phyloP scores from a whole-genome alignment of 768 basidiomycete genomes.

The Rhizopogon vesiculosus region DNA sequence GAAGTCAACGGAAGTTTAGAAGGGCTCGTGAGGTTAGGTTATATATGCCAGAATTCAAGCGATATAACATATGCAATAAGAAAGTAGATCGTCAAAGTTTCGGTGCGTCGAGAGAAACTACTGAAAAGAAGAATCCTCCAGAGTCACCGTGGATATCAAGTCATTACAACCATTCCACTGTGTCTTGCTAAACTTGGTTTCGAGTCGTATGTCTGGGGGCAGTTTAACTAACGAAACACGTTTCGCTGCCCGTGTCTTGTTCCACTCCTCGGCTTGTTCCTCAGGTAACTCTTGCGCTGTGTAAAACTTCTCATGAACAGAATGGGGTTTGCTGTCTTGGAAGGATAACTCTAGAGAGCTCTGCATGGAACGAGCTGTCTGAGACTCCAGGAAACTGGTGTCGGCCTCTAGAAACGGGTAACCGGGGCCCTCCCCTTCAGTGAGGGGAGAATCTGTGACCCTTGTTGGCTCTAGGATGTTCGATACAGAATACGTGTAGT shows the following conservation, averaged over 20 bases:
- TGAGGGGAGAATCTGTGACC: slow-evolving; percentile 33
- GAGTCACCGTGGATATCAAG: slow-evolving; percentile 1
- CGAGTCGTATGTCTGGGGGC: slow-evolving; percentile 47
- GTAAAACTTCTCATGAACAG: slow-evolving; percentile 42
- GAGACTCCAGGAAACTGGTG: slow-evolving; percentile 16
- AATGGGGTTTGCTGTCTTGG: slow-evolving; percentile 7
- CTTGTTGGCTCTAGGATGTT: slow-evolving; percentile 27
- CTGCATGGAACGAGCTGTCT: slow-evolving; percentile 12
- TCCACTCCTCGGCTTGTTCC: slow-evolving; percentile 87
- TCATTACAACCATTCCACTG: slow-evolving; percentile 1
- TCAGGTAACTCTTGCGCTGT: slow-evolving; percentile 42
- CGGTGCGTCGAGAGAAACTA: background rate
- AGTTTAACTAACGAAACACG: slow-evolving; percentile 78
- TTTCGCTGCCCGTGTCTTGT: slow-evolving; percentile 79
- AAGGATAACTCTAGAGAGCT: slow-evolving; percentile 3
- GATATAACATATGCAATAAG: background rate
- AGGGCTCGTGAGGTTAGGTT: background rate
- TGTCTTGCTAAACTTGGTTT: slow-evolving; percentile 14
- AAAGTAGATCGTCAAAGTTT: background rate
- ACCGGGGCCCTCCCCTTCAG: slow-evolving; percentile 13
- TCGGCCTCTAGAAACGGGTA: slow-evolving; percentile 25
- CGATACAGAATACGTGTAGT: slow-evolving; percentile 30
- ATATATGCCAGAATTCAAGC: background rate
- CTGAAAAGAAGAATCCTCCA: background rate
- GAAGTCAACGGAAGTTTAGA: background rate